Conservation (phyloP, 208 protist genomes). For the Trypanosoma melophagium region DNA sequence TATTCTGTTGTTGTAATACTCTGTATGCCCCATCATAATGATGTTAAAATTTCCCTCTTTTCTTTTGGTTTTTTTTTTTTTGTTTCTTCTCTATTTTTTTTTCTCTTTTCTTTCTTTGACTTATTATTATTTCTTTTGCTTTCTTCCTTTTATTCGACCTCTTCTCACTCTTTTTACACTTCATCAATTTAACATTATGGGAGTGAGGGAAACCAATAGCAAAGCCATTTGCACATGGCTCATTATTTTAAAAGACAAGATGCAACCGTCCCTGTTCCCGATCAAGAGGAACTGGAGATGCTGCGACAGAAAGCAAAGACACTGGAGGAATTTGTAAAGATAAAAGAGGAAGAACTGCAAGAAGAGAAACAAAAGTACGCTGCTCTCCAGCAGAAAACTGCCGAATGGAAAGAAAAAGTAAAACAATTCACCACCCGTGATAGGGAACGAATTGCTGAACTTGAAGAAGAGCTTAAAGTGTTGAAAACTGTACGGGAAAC, state of each 20-base stretch:
- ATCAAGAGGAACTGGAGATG: conserved; percentile 55
- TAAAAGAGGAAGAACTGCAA: conserved; percentile 50
- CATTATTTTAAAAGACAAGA: conserved; percentile 39
- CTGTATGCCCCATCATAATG: neutral
- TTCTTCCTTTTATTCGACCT: conserved; percentile 6
- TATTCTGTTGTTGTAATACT: too few species aligned
- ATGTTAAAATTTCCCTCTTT: neutral
- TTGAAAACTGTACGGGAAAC: conserved; percentile 13
- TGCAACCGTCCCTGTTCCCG: conserved; percentile 23
- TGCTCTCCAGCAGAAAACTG: conserved; percentile 26
- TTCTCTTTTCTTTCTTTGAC: conserved; percentile 7
- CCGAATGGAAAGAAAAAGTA: conserved; percentile 45
- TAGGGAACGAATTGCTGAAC: conserved; percentile 22
- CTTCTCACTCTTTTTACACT: conserved; percentile 3
- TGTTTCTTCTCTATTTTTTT: neutral
- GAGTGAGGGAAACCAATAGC: neutral
- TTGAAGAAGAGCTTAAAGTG: conserved; percentile 31
- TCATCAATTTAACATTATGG: neutral
- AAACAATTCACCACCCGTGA: conserved; percentile 34
- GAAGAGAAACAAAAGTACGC: conserved; percentile 24
- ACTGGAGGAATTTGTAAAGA: conserved; percentile 44
- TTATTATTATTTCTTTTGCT: conserved; percentile 10
- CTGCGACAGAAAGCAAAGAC: conserved; percentile 61
- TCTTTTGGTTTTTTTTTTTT: neutral
- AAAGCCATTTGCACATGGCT: conserved; percentile 32